These are phyloP conservation scores for Amanita pallidorosea DNA, from an alignment of 768 basidiomycete species.

Conservation along the genomic window DNA sequence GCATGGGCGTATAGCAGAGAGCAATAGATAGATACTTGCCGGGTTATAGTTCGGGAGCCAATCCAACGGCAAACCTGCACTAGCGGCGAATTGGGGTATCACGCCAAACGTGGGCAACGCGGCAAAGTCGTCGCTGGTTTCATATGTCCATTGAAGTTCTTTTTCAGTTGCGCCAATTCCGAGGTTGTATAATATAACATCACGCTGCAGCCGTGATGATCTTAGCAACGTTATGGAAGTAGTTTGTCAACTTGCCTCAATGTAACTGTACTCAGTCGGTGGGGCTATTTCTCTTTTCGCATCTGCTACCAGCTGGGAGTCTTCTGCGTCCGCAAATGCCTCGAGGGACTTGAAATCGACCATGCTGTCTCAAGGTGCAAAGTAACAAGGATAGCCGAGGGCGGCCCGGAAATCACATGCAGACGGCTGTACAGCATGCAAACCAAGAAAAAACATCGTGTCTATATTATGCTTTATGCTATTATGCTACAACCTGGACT, in stretches of 20 bases:
- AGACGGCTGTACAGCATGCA: background rate
- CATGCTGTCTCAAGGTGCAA: conserved; percentile 13
- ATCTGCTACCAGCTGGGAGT: conserved; percentile 70
- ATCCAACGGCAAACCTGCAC: conserved; percentile 56
- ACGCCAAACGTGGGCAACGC: conserved; percentile 93
- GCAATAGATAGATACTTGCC: conserved; percentile 27
- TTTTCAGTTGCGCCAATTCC: conserved; percentile 90
- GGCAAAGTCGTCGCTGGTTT: conserved; percentile 77
- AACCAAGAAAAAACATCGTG: background rate
- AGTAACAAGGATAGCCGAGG: background rate
- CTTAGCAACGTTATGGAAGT: background rate
- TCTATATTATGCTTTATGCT: background rate
- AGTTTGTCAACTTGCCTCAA: conserved; percentile 34
- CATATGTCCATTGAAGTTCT: conserved; percentile 87
- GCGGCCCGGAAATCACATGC: conserved; percentile 14
- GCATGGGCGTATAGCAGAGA: background rate
- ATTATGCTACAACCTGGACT: conserved; percentile 39
- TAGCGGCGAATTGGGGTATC: conserved; percentile 79
- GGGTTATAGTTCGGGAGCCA: conserved; percentile 96
- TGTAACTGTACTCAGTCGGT: conserved; percentile 58
- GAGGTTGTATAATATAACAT: conserved; percentile 91
- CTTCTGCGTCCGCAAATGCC: conserved; percentile 66
- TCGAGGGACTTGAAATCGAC: conserved; percentile 30
- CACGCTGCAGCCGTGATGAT: conserved; percentile 31
- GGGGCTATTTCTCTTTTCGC: conserved; percentile 59